Percentiles rank a stretch among this genome's conserved stretches.
These are phyloP conservation scores for Cystoisospora suis DNA, from an alignment of 169 alveolate species.

Conservation along the genomic window DNA sequence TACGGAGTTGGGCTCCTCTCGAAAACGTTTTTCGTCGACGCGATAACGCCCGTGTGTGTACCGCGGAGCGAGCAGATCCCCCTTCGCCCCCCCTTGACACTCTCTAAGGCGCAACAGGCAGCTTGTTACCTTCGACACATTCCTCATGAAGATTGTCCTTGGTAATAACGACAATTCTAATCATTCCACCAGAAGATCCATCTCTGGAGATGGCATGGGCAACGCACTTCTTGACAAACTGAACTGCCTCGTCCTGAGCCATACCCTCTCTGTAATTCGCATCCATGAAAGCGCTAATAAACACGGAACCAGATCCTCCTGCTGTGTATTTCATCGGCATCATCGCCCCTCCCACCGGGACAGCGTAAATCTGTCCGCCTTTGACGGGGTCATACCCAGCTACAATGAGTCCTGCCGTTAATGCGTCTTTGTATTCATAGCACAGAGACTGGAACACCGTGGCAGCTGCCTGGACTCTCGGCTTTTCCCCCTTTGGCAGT, in stretches of 20 bases:
- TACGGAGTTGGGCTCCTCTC: too few relatives aligned
- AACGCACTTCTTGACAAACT: conserved; percentile 79
- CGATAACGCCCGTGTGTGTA: neutral
- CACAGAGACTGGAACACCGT: conserved; percentile 75
- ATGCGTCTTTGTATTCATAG: conserved; percentile 84
- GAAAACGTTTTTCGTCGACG: too few relatives aligned
- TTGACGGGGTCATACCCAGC: conserved; percentile 89
- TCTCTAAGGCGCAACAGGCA: conserved; percentile 44
- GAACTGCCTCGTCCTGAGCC: conserved; percentile 87
- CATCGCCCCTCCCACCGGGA: conserved; percentile 91
- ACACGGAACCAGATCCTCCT: conserved; percentile 93
- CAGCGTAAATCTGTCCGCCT: conserved; percentile 82
- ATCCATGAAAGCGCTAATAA: conserved; percentile 88
- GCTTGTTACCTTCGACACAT: conserved; percentile 61
- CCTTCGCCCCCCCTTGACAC: neutral
- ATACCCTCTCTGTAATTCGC: conserved; percentile 82
- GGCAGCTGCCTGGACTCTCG: conserved; percentile 75
- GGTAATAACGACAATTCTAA: conserved; percentile 72
- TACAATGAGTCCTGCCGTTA: conserved; percentile 88
- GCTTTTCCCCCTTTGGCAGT: conserved; percentile 70
- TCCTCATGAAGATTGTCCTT: conserved; percentile 54
- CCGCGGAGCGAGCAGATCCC: neutral
- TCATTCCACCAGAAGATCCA: conserved; percentile 92
- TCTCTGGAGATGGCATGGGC: conserved; percentile 91
- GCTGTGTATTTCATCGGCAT: conserved; percentile 82